Conservation (phyloP, 2,329 filamentous ascomycete genomes). For the Cladosporium sp. region DNA sequence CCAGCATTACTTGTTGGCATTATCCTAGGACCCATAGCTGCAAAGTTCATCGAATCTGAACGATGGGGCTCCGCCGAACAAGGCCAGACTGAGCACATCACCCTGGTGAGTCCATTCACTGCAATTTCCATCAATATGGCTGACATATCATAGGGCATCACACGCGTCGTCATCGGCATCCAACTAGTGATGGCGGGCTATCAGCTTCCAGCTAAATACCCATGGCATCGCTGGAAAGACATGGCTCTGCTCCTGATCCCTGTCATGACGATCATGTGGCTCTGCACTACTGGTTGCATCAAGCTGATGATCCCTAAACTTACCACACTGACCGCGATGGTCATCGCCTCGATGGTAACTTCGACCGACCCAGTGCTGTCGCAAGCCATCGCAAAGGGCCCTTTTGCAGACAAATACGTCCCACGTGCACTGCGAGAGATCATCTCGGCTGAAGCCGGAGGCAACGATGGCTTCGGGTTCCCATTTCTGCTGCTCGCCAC, state of each 20-base stretch:
- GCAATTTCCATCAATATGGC: not conserved
- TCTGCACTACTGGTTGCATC: constrained; percentile 70
- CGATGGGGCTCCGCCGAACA: constrained; percentile 64
- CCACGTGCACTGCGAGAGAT: constrained; percentile 73
- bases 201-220: constrained; percentile 77
- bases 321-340: constrained; percentile 71
- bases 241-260: constrained; percentile 73
- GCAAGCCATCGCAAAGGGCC: constrained; percentile 84
- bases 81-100: constrained; percentile 66
- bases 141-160: constrained; percentile 59
- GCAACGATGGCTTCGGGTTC: constrained; percentile 83
- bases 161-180: constrained; percentile 78
- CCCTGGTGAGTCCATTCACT: constrained; percentile 47
- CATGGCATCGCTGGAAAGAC: constrained; percentile 72
- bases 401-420: constrained; percentile 84
- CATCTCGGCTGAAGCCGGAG: constrained; percentile 66
- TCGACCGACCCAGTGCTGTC: constrained; percentile 84
- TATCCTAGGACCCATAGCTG: constrained; percentile 70
- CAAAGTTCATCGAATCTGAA: constrained; percentile 68
- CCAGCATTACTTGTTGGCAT: constrained; percentile 78
- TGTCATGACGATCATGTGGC: constrained; percentile 81
- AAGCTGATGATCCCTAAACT: constrained; percentile 71
- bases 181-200: constrained; percentile 84
- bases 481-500: constrained; percentile 80
- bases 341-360: constrained; percentile 77